Base-by-base conservation (phyloP, 1,139 yeast genomes). In the Candida pseudoviswanathii region DNA sequence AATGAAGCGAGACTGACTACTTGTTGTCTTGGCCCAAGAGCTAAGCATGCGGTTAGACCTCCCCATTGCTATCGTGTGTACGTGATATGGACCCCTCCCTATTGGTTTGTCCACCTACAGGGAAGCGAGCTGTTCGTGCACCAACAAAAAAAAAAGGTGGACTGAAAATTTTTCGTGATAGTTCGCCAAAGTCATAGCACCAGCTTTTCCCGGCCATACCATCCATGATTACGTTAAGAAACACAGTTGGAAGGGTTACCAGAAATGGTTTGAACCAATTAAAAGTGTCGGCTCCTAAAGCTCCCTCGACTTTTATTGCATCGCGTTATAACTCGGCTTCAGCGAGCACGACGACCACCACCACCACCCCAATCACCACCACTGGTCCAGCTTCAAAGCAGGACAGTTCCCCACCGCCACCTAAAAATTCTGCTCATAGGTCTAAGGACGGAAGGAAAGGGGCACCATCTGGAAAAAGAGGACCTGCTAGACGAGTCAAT, bases 141-240 rank as follows among this genome's bases (percentile, higher is more conserved):
- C 30, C 30, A 27, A 32, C 30, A 41, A 29, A 26, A 31, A 24
- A 32, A 22, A 41, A 41, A 41, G 30, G 27, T 24, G 36, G 22
- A 22, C 11, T 33, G 40, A 45, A 45, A 45, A 45, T 11, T 45
- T 45, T 39, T 43, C 46, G 31, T 42, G 39, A 25, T 42, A 21
- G 9, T 31, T 41, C 22, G 21, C 30, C 6, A 22, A 21, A 41
- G 9, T 38, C 11, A 22, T 41, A 11, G 9, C 26, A 30, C 27
- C 39, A 25, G 21, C 11, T 16, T 4, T 11, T 33, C 21, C 30
- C 3, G n/a, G 42, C n/a, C n/a, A n/a, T n/a, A n/a, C n/a, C n/a
- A n/a, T n/a, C n/a, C n/a, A 63, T 64, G 67, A 54, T 63, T 48
- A 61, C 63, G 25, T 56, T 61, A 34, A 61, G 66, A 56, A 63